phyloP scores from a whole-genome alignment of 768 basidiomycete species.

The Boletus insuetus region DNA sequence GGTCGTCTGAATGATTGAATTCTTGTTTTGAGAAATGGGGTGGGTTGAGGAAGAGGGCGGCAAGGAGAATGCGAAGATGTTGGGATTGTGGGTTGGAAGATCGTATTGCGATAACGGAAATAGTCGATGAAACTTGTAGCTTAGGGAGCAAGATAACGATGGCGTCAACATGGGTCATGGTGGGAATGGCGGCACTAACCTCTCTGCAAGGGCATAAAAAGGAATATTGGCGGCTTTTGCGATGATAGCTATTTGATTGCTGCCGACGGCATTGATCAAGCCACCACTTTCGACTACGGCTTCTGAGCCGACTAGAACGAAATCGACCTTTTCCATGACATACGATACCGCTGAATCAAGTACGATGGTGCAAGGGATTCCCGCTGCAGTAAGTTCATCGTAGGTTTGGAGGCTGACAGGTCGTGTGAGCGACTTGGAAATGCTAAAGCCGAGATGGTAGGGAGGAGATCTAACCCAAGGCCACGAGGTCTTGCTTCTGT shows the following conservation, averaged over 20 bases:
- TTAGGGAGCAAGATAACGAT: constrained; percentile 34
- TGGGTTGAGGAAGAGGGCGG: constrained; percentile 17
- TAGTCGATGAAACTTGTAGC: constrained; percentile 96
- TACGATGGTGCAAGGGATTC: constrained; percentile 91
- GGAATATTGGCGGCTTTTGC: constrained; percentile 94
- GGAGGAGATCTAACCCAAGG: constrained; percentile 60
- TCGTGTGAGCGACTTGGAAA: constrained; percentile 6
- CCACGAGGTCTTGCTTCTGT: constrained; percentile 92
- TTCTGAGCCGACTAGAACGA: constrained; percentile 95
- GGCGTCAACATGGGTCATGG: constrained; percentile 19
- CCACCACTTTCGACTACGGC: constrained; percentile 98
- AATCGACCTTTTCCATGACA: constrained; percentile 94
- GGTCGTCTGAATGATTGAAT: constrained; percentile 1
- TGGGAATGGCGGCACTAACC: constrained; percentile 43
- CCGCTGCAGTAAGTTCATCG: constrained; percentile 79
- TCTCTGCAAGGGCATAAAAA: constrained; percentile 93
- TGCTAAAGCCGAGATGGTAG: background rate
- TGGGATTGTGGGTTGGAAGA: constrained; percentile 76
- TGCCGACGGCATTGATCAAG: constrained; percentile 88
- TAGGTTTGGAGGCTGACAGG: constrained; percentile 81
- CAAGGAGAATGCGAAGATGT: constrained; percentile 68
- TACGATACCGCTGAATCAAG: constrained; percentile 97
- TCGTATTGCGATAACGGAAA: constrained; percentile 93
- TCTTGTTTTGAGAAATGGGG: constrained; percentile 1
- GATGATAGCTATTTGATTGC: constrained; percentile 95